A percentile compares a stretch with the other conserved stretches of the same genome.
phyloP scores from a whole-genome alignment of 345 rosid species.

The Euclidium syriacum region DNA sequence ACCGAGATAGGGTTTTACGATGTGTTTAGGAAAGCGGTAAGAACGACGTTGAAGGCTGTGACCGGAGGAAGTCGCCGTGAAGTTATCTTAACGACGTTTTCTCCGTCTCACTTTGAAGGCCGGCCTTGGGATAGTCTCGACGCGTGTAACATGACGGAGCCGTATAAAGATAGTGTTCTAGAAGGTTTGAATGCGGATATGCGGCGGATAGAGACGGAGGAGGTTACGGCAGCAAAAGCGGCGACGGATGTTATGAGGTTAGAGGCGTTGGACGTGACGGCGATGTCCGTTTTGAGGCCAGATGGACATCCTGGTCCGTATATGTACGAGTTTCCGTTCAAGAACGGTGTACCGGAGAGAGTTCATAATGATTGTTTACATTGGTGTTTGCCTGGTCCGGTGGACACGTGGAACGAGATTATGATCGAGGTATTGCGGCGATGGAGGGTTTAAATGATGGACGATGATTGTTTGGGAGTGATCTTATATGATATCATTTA shows the following conservation, averaged over 20 bases:
- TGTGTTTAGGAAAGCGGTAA: slow-evolving; percentile 63
- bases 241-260: slow-evolving; percentile 35
- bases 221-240: slow-evolving; percentile 44
- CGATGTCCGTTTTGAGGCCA: slow-evolving; percentile 59
- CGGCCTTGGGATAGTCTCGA: slow-evolving; percentile 84
- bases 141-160: slow-evolving; percentile 80
- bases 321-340: slow-evolving; percentile 74
- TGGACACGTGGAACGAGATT: slow-evolving; percentile 93
- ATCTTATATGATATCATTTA: slow-evolving; percentile 1
- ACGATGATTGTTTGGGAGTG: slow-evolving; percentile 9
- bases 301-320: slow-evolving; percentile 97
- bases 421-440: slow-evolving; percentile 54
- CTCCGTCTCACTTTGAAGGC: slow-evolving; percentile 94
- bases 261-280: slow-evolving; percentile 73
- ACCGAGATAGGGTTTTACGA: slow-evolving; percentile 79
- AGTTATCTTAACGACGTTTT: slow-evolving; percentile 63
- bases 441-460: slow-evolving; percentile 37
- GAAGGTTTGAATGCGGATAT: slow-evolving; percentile 81
- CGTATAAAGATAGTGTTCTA: slow-evolving; percentile 51
- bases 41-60: slow-evolving; percentile 52
- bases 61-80: slow-evolving; percentile 30
- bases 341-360: slow-evolving; percentile 58
- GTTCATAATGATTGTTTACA: slow-evolving; percentile 94
- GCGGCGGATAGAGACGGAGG: slow-evolving; percentile 59
- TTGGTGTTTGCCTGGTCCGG: slow-evolving; percentile 96